Conservation (phyloP, 192 early-diverging fungal species). For the Coemansia sp. region DNA sequence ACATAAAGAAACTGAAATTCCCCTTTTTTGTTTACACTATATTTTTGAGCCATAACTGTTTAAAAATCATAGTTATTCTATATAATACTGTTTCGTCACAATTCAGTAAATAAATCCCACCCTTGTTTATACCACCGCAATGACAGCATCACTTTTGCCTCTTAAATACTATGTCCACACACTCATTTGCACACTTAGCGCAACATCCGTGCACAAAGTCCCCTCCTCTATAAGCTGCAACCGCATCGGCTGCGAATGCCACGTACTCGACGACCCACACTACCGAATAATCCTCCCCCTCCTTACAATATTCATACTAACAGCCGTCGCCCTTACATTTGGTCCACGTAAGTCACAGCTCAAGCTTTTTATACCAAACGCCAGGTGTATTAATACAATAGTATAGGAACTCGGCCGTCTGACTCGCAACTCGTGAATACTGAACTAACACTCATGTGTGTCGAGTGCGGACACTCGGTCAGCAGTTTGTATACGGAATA, state of each 20-base stretch:
- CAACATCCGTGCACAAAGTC: constrained; percentile 26
- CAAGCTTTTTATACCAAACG: too few relatives aligned
- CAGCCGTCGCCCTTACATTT: constrained; percentile 42
- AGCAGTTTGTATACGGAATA: constrained; percentile 77
- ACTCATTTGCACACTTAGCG: constrained; percentile 54
- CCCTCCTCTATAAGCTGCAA: constrained; percentile 40
- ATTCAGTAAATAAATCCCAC: too few relatives aligned
- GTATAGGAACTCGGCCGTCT: too few relatives aligned
- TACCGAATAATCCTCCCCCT: constrained; percentile 33
- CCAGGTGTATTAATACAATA: too few relatives aligned
- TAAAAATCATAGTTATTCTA: too few relatives aligned
- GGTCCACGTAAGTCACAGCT: constrained; percentile 38
- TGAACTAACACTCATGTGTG: constrained; percentile 55
- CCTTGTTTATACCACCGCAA: too few relatives aligned
- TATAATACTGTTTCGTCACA: too few relatives aligned
- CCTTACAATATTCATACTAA: constrained; percentile 28
- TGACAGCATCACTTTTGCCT: too few relatives aligned
- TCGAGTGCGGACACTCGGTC: constrained; percentile 74
- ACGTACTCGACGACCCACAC: constrained; percentile 46
- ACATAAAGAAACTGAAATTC: too few relatives aligned
- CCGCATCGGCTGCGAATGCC: constrained; percentile 56
- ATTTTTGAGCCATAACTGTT: too few relatives aligned
- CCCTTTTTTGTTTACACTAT: too few relatives aligned
- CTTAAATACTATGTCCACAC: constrained; percentile 38
- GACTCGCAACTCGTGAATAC: background rate